Base-by-base conservation (phyloP, 805 yeast genomes). In the Ogataea pilisensis region DNA sequence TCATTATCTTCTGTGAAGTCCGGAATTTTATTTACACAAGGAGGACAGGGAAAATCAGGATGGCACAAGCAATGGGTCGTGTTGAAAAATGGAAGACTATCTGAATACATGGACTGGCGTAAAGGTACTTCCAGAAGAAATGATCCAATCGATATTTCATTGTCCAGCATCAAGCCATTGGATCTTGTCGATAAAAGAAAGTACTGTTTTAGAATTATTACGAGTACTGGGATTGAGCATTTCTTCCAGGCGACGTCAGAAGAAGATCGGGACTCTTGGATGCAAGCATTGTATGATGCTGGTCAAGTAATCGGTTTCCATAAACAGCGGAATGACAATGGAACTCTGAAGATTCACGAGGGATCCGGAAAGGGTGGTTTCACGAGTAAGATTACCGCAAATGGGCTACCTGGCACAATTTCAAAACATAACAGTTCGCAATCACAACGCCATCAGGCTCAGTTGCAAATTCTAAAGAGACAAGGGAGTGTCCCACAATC, bases 31-130 rank as follows among this genome's bases (percentile, higher is more conserved):
- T 78, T 74, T 52, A 69, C 77, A 2, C 63, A 75, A 28, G 80
- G 81, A 0, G 83, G 82, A 0, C 78, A 75, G 42, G 78, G 80
- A 0, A 75, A 75, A 44, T 75, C 68, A 18, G 82, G 84, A 3
- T 89, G 96, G 96, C 95, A 87, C 59, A 87, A 86, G 53, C 89
- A 83, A 58, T 85, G 95, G 90, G 85, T 88, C 1, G 85, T 80
- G 0, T 66, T 87, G 37, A 72, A 75, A 12, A 75, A 78, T n/a
- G 89, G 91, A 2, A 73, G 70, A 43, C 64, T 88, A 31, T 68
- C 71, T 33, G 93, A 87, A 55, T 87, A 75, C 56, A 72, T 82
- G 34, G 89, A 87, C 61, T 88, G 95, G 93, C 75, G 90, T 51
- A 76, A 72, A 41, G 87, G 87, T 17, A 67, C 69, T 16, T 74